These are phyloP conservation scores for Fusarium zealandicum DNA, from an alignment of 2,329 filamentous ascomycete species.

Conservation along the genomic window DNA sequence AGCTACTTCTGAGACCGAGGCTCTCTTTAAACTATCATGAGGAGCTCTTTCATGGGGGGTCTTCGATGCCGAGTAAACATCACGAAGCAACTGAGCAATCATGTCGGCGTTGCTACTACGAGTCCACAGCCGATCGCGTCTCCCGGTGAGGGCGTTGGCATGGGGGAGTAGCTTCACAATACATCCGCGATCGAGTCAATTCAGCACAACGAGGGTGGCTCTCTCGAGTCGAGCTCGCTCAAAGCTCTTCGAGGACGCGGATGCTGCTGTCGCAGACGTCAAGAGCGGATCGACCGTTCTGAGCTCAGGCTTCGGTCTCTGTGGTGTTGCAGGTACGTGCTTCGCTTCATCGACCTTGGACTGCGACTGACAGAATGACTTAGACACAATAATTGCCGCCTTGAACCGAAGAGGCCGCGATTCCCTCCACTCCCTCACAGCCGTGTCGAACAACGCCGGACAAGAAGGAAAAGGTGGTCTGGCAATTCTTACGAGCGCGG, in stretches of 20 bases:
- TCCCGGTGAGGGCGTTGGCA: conserved; percentile 14
- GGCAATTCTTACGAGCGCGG: conserved; percentile 70
- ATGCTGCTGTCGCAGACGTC: conserved; percentile 74
- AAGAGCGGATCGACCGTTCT: conserved; percentile 74
- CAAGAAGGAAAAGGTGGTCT: conserved; percentile 72
- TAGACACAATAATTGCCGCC: conserved; percentile 76
- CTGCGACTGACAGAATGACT: conserved; percentile 16
- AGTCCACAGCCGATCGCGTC: conserved; percentile 7
- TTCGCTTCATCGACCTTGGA: background rate
- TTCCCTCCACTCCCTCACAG: conserved; percentile 71
- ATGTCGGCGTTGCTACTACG: conserved; percentile 28
- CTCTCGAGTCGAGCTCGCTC: conserved; percentile 41
- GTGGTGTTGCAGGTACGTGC: conserved; percentile 70
- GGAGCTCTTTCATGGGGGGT: conserved; percentile 14
- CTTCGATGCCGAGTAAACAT: background rate
- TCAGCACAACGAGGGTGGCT: conserved; percentile 28
- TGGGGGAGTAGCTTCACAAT: conserved; percentile 37
- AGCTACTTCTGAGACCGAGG: conserved; percentile 20
- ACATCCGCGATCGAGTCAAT: conserved; percentile 20
- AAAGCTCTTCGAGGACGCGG: conserved; percentile 63
- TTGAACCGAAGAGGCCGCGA: conserved; percentile 67
- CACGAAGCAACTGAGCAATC: background rate
- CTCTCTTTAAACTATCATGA: conserved; percentile 33
- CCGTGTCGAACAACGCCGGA: conserved; percentile 83
- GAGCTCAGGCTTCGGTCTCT: conserved; percentile 83